Conservation (phyloP, 2,329 filamentous ascomycete species). For the Ophiostoma piceae region DNA sequence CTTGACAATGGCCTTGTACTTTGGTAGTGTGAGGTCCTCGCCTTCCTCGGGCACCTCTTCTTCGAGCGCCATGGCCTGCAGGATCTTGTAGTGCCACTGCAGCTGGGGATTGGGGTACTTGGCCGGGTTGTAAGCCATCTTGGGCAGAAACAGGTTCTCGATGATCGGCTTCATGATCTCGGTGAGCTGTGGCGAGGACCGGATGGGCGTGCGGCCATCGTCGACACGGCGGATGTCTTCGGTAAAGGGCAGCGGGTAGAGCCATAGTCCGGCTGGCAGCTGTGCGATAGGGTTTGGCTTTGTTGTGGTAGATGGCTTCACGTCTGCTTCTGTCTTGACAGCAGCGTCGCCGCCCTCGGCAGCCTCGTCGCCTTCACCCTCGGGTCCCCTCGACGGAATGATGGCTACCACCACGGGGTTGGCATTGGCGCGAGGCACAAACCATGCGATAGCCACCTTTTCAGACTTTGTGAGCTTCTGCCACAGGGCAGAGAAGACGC, state of each 20-base stretch:
- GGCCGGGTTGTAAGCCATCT: conserved; percentile 72
- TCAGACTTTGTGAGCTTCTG: conserved; percentile 74
- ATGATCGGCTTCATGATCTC: conserved; percentile 78
- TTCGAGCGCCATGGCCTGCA: conserved; percentile 85
- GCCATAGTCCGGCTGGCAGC: conserved; percentile 80
- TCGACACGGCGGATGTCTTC: conserved; percentile 81
- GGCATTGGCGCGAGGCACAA: conserved; percentile 74
- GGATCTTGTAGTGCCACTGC: conserved; percentile 95
- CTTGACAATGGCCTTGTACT: conserved; percentile 83
- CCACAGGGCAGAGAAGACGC: conserved; percentile 86
- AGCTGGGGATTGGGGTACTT: conserved; percentile 89
- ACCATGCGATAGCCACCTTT: conserved; percentile 86
- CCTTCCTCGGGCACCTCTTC: conserved; percentile 75
- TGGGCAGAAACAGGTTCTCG: conserved; percentile 83
- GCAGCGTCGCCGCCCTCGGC: conserved; percentile 30
- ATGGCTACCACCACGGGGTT: conserved; percentile 75
- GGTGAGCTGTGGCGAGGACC: conserved; percentile 64
- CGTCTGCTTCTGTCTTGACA: conserved; percentile 3
- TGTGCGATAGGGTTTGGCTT: conserved; percentile 60
- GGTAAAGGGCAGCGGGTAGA: conserved; percentile 79
- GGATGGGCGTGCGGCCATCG: conserved; percentile 46
- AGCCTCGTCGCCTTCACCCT: conserved; percentile 36
- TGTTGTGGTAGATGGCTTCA: conserved; percentile 31
- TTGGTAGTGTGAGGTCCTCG: conserved; percentile 75
- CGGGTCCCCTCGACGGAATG: conserved; percentile 54